Conservation (phyloP, 106 monocot genomes). For the Allium sativum region DNA sequence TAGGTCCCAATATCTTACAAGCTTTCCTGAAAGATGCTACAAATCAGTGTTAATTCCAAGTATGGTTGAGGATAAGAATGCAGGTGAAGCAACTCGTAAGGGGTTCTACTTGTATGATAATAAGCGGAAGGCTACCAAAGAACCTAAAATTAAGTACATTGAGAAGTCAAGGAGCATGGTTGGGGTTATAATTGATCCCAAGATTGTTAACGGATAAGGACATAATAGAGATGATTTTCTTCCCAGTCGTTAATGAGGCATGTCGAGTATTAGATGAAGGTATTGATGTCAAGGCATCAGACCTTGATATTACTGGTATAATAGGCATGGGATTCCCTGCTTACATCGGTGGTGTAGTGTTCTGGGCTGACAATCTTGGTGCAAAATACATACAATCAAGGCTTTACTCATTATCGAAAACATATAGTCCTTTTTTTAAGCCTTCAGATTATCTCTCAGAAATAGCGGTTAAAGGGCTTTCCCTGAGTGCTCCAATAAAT, state of each 20-base stretch:
- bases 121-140: constrained; percentile 67
- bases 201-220: constrained; percentile 65
- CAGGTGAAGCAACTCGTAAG: constrained; percentile 71
- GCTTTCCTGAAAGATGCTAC: constrained; percentile 81
- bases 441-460: too few relatives aligned
- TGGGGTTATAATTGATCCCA: constrained; percentile 36
- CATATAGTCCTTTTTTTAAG: too few relatives aligned
- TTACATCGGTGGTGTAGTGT: too few relatives aligned
- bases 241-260: constrained; percentile 92
- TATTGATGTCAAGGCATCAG: constrained; percentile 83
- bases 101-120: constrained; percentile 83
- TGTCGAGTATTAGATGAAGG: constrained; percentile 87
- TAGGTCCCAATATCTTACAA: constrained; percentile 60
- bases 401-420: too few relatives aligned
- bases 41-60: constrained; percentile 60
- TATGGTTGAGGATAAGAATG: constrained; percentile 77
- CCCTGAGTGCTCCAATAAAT: too few relatives aligned
- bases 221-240: constrained; percentile 84
- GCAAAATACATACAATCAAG: too few relatives aligned
- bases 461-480: too few relatives aligned
- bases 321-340: constrained; percentile 98
- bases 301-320: constrained; percentile 81
- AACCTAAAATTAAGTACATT: constrained; percentile 75
- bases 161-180: constrained; percentile 67
- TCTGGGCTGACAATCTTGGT: too few relatives aligned